Evolutionary conservation across 2,329 filamentous ascomycete genomes (phyloP).

Genomic region (Periconia digitata): DNA sequence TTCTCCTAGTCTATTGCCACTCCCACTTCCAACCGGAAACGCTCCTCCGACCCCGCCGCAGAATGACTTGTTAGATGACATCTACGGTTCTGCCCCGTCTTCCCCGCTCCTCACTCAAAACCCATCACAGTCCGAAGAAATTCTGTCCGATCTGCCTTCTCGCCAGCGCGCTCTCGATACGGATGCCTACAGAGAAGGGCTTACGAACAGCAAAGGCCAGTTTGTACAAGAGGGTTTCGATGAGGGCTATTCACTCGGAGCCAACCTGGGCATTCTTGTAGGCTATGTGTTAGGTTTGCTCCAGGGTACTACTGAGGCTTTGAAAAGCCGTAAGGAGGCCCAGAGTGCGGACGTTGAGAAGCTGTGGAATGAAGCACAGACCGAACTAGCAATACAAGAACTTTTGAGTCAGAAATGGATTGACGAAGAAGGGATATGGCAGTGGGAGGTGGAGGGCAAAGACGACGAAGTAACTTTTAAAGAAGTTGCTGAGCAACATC

Average conservation of each 20-base stretch:
- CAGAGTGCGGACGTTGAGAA: constrained; percentile 27
- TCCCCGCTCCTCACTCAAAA: constrained; percentile 33
- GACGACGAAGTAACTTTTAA: constrained; percentile 40
- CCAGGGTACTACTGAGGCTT: constrained; percentile 66
- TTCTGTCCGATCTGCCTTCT: constrained; percentile 70
- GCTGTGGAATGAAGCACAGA: constrained; percentile 50
- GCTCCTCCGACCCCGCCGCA: constrained; percentile 37
- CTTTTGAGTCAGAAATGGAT: constrained; percentile 70
- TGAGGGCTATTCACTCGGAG: constrained; percentile 83
- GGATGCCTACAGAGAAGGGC: constrained; percentile 87
- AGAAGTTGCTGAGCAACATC: constrained; percentile 65
- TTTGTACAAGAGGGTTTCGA: constrained; percentile 89
- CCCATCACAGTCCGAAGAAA: constrained; percentile 35
- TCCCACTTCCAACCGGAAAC: constrained; percentile 30
- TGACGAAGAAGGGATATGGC: constrained; percentile 71
- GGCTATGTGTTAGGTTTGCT: constrained; percentile 77
- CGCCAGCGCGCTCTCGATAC: constrained; percentile 77
- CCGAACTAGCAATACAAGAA: constrained; percentile 61
- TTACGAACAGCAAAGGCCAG: constrained; percentile 71
- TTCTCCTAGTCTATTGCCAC: constrained; percentile 28
- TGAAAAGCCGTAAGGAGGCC: constrained; percentile 34
- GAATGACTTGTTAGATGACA: constrained; percentile 46
- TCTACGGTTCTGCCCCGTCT: constrained; percentile 49
- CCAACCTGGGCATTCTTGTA: constrained; percentile 71
- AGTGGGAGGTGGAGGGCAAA: constrained; percentile 55